phyloP scores from a whole-genome alignment of 169 alveolate species.

The Amoebophrya sp. region DNA sequence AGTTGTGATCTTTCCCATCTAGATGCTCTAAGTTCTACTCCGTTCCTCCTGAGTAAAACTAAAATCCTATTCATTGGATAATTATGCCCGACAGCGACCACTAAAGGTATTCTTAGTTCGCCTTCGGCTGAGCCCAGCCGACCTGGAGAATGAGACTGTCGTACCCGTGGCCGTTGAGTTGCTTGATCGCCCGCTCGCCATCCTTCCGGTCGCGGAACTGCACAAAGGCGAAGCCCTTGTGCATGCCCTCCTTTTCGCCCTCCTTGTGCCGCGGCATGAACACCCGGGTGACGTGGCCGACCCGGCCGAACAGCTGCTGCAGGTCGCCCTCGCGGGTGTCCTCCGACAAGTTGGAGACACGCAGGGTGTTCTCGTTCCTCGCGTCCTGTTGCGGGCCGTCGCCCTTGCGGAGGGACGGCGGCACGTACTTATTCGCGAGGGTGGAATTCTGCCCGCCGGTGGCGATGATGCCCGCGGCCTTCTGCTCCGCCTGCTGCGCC shows the following conservation, averaged over 20 bases:
- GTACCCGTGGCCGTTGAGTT: slow-evolving; percentile 49
- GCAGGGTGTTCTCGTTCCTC: slow-evolving; percentile 42
- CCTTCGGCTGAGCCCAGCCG: slow-evolving; percentile 49
- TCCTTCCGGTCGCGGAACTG: slow-evolving; percentile 40
- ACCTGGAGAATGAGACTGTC: slow-evolving; percentile 49
- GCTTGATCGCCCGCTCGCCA: slow-evolving; percentile 48
- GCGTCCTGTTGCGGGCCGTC: slow-evolving; percentile 33
- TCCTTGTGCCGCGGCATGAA: slow-evolving; percentile 46
- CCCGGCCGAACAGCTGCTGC: slow-evolving; percentile 44
- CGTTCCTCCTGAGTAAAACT: too few species aligned
- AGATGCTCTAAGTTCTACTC: too few species aligned
- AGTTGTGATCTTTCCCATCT: too few species aligned
- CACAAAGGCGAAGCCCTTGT: slow-evolving; percentile 49
- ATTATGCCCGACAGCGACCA: too few species aligned
- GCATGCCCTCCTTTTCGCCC: slow-evolving; percentile 21
- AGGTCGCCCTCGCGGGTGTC: slow-evolving; percentile 49
- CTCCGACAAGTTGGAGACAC: slow-evolving; percentile 47
- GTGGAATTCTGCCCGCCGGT: slow-evolving; percentile 29
- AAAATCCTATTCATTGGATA: too few species aligned
- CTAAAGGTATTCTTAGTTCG: too few species aligned
- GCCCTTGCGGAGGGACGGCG: slow-evolving; percentile 40
- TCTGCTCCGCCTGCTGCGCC: slow-evolving; percentile 40
- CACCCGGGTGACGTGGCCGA: slow-evolving; percentile 46
- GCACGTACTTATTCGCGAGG: slow-evolving; percentile 36
- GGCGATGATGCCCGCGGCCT: slow-evolving; percentile 36